Conservation (phyloP, 192 early-diverging fungal species). For the Globomyces pollinis-pini region DNA sequence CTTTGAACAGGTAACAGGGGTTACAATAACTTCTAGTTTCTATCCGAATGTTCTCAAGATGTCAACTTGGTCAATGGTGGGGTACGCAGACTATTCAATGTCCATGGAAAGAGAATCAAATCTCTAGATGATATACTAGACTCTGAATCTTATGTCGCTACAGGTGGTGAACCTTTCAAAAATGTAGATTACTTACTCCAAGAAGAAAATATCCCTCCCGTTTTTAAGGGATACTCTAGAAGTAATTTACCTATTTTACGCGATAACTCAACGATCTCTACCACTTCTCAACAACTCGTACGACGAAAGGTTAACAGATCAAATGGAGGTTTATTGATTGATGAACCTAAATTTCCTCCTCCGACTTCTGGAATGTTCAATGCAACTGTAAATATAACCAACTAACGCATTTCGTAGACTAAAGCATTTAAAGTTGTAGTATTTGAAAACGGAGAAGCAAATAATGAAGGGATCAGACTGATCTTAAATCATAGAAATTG, state of each 20-base stretch:
- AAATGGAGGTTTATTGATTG: neutral
- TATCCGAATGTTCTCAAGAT: conserved; percentile 26
- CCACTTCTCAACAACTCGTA: neutral
- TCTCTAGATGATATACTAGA: conserved; percentile 31
- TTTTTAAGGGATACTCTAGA: neutral
- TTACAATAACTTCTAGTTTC: conserved; percentile 28
- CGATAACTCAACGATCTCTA: too few species aligned
- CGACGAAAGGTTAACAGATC: conserved; percentile 11
- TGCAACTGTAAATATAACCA: neutral
- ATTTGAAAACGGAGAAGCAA: conserved; percentile 37
- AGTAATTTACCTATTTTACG: neutral
- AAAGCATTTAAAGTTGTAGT: conserved; percentile 44
- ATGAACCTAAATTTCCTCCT: neutral
- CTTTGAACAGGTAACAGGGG: conserved; percentile 38
- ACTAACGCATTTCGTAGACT: too few species aligned
- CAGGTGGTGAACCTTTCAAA: conserved; percentile 36
- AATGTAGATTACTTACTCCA: conserved; percentile 24
- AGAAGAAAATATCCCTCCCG: neutral
- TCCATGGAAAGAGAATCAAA: conserved; percentile 27
- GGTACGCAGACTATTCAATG: conserved; percentile 32
- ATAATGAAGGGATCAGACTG: conserved; percentile 23
- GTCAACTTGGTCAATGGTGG: conserved; percentile 34
- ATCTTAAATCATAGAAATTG: conserved; percentile 48
- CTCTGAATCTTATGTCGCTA: conserved; percentile 33
- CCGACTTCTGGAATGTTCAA: neutral